Base-by-base conservation (phyloP, 2,329 filamentous ascomycete genomes). In the Aspergillus caelatus region DNA sequence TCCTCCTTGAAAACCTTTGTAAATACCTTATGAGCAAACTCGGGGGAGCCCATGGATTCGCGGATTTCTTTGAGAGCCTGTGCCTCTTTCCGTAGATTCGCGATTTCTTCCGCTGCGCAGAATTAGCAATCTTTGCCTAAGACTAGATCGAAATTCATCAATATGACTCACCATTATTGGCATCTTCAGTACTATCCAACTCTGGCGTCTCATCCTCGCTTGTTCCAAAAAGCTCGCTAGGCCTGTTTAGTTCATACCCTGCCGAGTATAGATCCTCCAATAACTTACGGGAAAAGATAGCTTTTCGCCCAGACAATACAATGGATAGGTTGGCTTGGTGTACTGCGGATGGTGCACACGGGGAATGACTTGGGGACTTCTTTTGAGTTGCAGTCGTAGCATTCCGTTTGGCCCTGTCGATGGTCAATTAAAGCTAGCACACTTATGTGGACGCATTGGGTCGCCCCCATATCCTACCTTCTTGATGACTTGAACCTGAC, bases 221-320 rank as follows among this genome's bases (percentile, higher is more conserved):
- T 3, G 88, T 88, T 21, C 95, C 95, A 71, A 97, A 99, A 9
- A 99, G 89, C 77, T 99, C 95, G 68, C 82, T 85, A 55, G 1
- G 52, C 21, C 28, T 28, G 9, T 60, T 79, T 64, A 82, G 75
- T 50, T 36, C 6, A 36, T n/a, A 4, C 10, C 3, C n/a, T 11
- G 28, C 32, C 23, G 34, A 21, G 3, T 12, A 26, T 16, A 28
- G 3, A 10, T 16, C 4, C 26, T 9, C 8, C n/a, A 21, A 19
- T 10, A 14, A 67, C 74, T 65, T 72, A 82, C 84, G 93, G 95
- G 65, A 99, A 86, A 10, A 99, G 85, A 77, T 98, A 99, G 76
- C 93, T 97, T 81, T 98, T 99, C 23, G 88, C 94, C 95, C 95
- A 99, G 2, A 99, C 94, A 65, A 99, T 99, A 81, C 95, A 98